Evolutionary conservation across 495 filamentous ascomycete genomes (phyloP).

Genomic region (Staphylotrichum longicolle): DNA sequence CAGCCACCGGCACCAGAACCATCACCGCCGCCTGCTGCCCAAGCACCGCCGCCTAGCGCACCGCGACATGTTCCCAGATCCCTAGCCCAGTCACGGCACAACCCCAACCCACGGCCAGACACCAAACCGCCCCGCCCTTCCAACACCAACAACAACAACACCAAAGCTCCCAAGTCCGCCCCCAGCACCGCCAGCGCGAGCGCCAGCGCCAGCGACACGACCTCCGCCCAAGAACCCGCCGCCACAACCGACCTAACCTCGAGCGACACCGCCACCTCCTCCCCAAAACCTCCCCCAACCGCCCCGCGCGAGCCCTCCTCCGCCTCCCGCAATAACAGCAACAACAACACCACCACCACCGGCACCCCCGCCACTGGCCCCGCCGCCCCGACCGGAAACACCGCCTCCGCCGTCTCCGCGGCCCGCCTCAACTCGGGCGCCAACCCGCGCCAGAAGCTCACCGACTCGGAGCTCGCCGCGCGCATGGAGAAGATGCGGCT

Average conservation of each 20-base stretch:
- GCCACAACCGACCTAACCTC: not conserved
- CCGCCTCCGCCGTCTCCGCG: conserved; percentile 31
- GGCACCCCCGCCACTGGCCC: not conserved
- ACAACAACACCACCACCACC: conserved; percentile 12
- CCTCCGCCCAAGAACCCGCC: not conserved
- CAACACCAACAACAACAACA: conserved; percentile 21
- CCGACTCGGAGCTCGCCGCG: conserved; percentile 50
- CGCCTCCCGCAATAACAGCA: conserved; percentile 5
- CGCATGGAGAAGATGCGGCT: conserved; percentile 54
- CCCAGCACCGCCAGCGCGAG: not conserved
- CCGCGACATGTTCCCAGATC: conserved; percentile 20
- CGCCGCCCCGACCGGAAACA: conserved; percentile 26
- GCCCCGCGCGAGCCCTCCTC: conserved; percentile 15
- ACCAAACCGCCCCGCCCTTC: conserved; percentile 25
- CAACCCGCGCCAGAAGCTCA: conserved; percentile 53
- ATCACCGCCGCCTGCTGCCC: not conserved
- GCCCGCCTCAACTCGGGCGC: conserved; percentile 45
- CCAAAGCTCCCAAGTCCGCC: conserved; percentile 12
- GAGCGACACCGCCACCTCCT: not conserved
- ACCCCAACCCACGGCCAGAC: conserved; percentile 22
- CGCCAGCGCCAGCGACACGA: not conserved
- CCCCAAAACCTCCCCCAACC: conserved; percentile 7
- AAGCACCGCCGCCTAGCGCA: not conserved
- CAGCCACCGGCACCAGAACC: not conserved
- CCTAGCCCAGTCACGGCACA: conserved; percentile 44